Evolutionary conservation across 2,329 filamentous ascomycete genomes (phyloP).

Genomic region (Calonectria naviculata): DNA sequence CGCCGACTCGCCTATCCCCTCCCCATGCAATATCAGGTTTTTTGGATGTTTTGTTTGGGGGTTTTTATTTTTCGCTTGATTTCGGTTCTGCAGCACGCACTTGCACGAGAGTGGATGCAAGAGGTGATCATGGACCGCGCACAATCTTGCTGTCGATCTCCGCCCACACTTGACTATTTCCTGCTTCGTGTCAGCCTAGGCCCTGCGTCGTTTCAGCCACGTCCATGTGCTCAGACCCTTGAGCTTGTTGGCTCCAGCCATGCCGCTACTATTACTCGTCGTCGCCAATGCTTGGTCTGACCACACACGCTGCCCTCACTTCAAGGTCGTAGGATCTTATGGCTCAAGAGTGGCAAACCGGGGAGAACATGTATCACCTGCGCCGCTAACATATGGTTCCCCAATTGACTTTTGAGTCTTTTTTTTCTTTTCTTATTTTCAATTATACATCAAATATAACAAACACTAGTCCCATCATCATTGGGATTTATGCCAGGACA

Average conservation of each 20-base stretch:
- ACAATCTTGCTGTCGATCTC: slow-evolving; percentile 15
- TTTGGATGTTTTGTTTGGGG: no score
- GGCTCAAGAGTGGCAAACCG: background rate
- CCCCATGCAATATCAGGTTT: background rate
- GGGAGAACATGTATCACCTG: background rate
- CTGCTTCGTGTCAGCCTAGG: slow-evolving; percentile 9
- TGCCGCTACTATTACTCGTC: background rate
- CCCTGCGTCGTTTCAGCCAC: slow-evolving; percentile 21
- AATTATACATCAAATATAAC: background rate
- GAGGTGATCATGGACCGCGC: slow-evolving; percentile 1
- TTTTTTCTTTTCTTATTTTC: background rate
- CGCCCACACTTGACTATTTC: background rate
- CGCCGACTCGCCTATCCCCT: background rate
- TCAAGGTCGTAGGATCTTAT: background rate
- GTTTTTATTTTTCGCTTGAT: background rate
- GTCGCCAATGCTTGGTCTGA: background rate
- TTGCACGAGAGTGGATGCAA: slow-evolving; percentile 3
- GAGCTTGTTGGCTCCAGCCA: background rate
- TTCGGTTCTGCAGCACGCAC: background rate
- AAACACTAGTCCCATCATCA: background rate
- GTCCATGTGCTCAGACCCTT: slow-evolving; percentile 6
- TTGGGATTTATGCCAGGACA: background rate
- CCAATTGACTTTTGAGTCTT: background rate
- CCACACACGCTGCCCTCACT: background rate
- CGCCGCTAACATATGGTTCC: background rate